Percentiles rank a stretch among this genome's conserved stretches.
Evolutionary conservation across 1,139 yeast species (phyloP).

Genomic region (Geotrichum siamense): DNA sequence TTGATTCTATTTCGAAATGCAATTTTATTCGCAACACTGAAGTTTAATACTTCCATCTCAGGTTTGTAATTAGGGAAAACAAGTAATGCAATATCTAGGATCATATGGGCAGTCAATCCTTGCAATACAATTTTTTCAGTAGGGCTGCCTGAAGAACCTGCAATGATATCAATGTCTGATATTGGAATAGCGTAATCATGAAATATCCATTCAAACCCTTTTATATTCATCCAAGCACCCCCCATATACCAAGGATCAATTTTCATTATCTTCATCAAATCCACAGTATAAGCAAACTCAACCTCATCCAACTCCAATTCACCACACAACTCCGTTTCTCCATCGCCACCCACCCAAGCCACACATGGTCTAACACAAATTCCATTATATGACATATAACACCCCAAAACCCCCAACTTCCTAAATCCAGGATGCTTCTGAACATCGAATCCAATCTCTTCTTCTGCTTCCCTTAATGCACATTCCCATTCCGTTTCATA

Average conservation of each 20-base stretch:
- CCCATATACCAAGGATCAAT: constrained; percentile 11
- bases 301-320: constrained; percentile 26
- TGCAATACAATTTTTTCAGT: constrained; percentile 12
- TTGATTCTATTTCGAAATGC: constrained; percentile 6
- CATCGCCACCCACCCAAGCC: constrained; percentile 46
- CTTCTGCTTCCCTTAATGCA: constrained; percentile 72
- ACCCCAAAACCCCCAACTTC: constrained; percentile 53
- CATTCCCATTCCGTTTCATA: constrained; percentile 64
- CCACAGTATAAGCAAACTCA: constrained; percentile 24
- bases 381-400: constrained; percentile 66
- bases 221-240: constrained; percentile 6
- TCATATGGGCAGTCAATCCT: constrained; percentile 32
- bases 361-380: constrained; percentile 75
- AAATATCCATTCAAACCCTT: constrained; percentile 13
- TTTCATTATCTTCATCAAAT: constrained; percentile 21
- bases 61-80: constrained; percentile 7
- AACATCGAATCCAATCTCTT: constrained; percentile 66
- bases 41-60: constrained; percentile 9
- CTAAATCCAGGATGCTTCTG: constrained; percentile 44
- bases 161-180: background rate
- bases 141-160: background rate
- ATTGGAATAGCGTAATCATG: constrained; percentile 13
- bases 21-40: constrained; percentile 13
- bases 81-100: constrained; percentile 24
- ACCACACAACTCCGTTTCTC: constrained; percentile 23